Evolutionary conservation across 164 flowering plant genomes (phyloP), one percentile per base, ranked within the genome.

Genomic region (Houttuynia cordata): DNA sequence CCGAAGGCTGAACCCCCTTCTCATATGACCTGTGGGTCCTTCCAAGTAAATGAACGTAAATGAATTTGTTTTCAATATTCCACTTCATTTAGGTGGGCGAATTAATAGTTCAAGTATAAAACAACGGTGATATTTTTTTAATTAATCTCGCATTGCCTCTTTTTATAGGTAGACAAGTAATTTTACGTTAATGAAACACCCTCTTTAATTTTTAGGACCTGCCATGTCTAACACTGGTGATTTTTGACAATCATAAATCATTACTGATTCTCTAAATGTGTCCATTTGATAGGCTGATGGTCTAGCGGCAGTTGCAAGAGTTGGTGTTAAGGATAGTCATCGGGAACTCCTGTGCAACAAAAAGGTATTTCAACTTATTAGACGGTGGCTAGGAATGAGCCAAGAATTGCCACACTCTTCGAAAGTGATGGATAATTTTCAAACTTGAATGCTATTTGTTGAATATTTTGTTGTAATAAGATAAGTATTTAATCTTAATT

Each of bases 281-380:
- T n/a, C n/a, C n/a, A 2, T 23, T 25, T 14, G 51, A 30, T 83
- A 92, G 98, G 93, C 90, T 8, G 98, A 89, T 73, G 78, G 86
- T 42, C 83, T 84, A 39, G 73, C 68, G 56, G 93, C 98, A 15
- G 71, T 51, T 7, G 88, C 70, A 60, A 79, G 98, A 74, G 88
- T 81, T 7, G 98, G 84, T 58, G 72, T 92, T 23, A 23, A 67
- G 25, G 91, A 74, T 45, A 62, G 67, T 60, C 96, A 89, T 56
- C 75, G 96, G n/a, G 91, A 65, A 39, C 74, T 92, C 18, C 69
- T 92, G 51, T 7, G 61, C 0, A 73, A 92, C 54, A 49, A 80
- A 64, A 67, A 59, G 10, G 91, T 89, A 10, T 80, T 87, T 70
- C 56, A 72, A 60, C 78, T 73, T 34, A 73, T 92, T 56, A 74